Conservation (phyloP, 2,329 filamentous ascomycete genomes). For the Botrytis cinerea region DNA sequence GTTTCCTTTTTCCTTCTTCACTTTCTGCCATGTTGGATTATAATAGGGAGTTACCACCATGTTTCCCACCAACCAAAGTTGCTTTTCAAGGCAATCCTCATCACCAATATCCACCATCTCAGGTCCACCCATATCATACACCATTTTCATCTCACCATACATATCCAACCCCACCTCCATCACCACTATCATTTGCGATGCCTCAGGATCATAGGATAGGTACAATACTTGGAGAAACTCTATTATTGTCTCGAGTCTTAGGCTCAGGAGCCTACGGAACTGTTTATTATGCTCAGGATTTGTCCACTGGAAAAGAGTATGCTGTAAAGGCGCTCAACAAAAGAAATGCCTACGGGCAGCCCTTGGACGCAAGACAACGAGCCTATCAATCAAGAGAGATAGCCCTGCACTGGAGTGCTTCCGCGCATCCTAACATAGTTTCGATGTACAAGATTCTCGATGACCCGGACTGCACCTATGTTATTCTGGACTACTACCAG, state of each 20-base stretch:
- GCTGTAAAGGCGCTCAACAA: constrained; percentile 98
- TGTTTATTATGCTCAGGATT: constrained; percentile 86
- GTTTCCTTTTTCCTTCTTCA: constrained; percentile 17
- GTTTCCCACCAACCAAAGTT: constrained; percentile 12
- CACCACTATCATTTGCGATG: constrained; percentile 23
- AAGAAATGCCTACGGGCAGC: constrained; percentile 68
- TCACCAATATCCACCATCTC: constrained; percentile 14
- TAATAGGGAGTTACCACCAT: constrained; percentile 18
- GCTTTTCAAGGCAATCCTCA: constrained; percentile 7
- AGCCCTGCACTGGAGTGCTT: constrained; percentile 84
- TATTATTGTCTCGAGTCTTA: constrained; percentile 82
- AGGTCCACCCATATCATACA: neutral
- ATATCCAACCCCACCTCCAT: constrained; percentile 14
- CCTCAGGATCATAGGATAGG: constrained; percentile 79
- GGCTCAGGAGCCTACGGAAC: constrained; percentile 96
- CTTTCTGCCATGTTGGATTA: constrained; percentile 23
- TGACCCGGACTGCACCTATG: constrained; percentile 87
- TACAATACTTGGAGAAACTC: constrained; percentile 65
- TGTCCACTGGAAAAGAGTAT: constrained; percentile 70
- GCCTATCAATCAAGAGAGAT: constrained; percentile 94
- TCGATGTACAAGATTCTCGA: constrained; percentile 93
- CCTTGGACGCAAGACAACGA: constrained; percentile 79
- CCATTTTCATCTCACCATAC: constrained; percentile 8
- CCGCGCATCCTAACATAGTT: constrained; percentile 88
- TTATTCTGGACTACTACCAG: constrained; percentile 94